Base-by-base conservation (phyloP, 257 asterid species). In the Solanum bulbocastanum region DNA sequence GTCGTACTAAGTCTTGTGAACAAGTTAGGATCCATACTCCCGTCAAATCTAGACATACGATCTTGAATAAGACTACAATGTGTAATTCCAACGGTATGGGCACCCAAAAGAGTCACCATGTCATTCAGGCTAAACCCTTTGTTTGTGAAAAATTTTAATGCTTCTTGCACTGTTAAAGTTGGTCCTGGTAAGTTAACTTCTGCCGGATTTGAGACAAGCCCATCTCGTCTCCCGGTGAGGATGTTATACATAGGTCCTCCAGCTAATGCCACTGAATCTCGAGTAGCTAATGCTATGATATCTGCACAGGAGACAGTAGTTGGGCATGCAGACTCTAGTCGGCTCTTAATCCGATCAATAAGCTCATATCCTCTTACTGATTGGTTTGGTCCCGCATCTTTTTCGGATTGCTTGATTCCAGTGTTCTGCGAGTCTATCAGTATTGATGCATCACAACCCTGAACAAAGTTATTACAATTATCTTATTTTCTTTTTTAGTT, bases 81-180 rank as follows among this genome's bases (percentile, higher is more conserved):
- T 2, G 98, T 76, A 46, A 93, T 92, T 5, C 98, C 98, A 1
- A 96, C 94, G 0, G 98, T 91, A 93, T 96, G 98, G 1, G 94
- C 94, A 0, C 98, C 98, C 78, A 96, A 58, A 22, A 96, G 98
- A 69, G 75, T 69, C 2, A 69, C 75, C 39, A 69, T 69, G 75
- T 69, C 75, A 69, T 69, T 69, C 75, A 92, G 84, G n/a, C 92
- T 93, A 2, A 94, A 73, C 27, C 93, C 92, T 58, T 92, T 93
- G 84, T 89, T 89, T 3, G 37, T 62, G 92, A 96, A 96, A n/a
- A 84, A 11, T 2, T 84, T 20, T 4, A 93, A 86, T 0, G 96
- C 94, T 12, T 90, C 87, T 0, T 91, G 14, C 0, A 96, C 73
- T 0, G 93, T 10, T 3, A 84, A 82, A 1, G 39, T 16, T 66